These are phyloP conservation scores for Adiantum capillusveneris DNA, from an alignment of 75 land plant genomes.

Conservation along the genomic window DNA sequence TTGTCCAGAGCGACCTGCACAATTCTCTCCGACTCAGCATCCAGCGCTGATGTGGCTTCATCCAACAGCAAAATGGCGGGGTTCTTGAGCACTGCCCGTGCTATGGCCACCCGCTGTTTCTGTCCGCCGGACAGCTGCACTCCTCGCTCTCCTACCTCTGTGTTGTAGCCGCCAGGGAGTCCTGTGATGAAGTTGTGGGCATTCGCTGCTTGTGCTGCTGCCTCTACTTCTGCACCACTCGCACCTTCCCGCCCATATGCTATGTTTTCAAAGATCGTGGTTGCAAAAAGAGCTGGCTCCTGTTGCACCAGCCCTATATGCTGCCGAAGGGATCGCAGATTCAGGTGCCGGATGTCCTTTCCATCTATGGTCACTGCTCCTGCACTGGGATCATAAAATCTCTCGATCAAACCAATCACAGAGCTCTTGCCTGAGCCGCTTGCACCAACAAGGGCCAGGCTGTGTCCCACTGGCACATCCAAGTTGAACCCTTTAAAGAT, in stretches of 20 bases:
- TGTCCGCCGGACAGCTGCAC: slow-evolving; percentile 89
- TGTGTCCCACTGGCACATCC: slow-evolving; percentile 89
- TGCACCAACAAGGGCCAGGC: slow-evolving; percentile 92
- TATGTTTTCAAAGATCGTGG: slow-evolving; percentile 89
- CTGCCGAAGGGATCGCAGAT: slow-evolving; percentile 84
- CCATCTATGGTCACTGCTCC: slow-evolving; percentile 81
- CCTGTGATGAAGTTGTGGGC: slow-evolving; percentile 98
- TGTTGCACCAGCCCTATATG: slow-evolving; percentile 95
- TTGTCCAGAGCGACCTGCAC: slow-evolving; percentile 97
- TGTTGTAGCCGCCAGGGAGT: slow-evolving; percentile 96
- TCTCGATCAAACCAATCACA: slow-evolving; percentile 78
- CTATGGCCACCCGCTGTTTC: slow-evolving; percentile 93
- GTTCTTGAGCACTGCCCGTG: slow-evolving; percentile 85
- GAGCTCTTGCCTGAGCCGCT: slow-evolving; percentile 98
- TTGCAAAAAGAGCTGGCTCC: slow-evolving; percentile 90
- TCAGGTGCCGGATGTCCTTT: slow-evolving; percentile 64
- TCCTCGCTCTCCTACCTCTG: slow-evolving; percentile 96
- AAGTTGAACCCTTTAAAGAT: slow-evolving; percentile 86
- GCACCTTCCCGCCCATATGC: slow-evolving; percentile 96
- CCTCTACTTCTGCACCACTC: slow-evolving; percentile 92
- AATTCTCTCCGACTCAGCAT: slow-evolving; percentile 86
- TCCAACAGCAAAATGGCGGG: slow-evolving; percentile 89
- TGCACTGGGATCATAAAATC: slow-evolving; percentile 90
- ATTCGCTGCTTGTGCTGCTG: slow-evolving; percentile 95
- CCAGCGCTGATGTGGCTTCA: slow-evolving; percentile 91